phyloP scores from a whole-genome alignment of 2,329 filamentous ascomycete genomes.

The Xylaria sp. region DNA sequence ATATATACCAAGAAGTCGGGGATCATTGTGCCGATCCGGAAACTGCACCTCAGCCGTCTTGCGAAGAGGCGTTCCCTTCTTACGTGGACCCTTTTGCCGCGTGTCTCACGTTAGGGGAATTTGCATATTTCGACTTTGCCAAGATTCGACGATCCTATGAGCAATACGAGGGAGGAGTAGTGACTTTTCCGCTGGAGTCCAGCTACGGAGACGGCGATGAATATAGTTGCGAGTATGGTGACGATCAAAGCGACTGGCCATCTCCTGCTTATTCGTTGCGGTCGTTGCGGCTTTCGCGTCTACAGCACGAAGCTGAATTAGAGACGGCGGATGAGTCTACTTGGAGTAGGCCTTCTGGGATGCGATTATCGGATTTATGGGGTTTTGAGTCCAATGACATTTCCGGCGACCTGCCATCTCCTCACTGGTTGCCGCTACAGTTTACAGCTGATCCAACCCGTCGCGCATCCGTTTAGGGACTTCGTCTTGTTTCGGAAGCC shows the following conservation, averaged over 20 bases:
- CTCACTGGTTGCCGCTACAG: too few species aligned
- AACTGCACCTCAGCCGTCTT: background rate
- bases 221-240: too few species aligned
- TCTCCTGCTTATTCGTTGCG: too few species aligned
- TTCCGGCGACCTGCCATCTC: too few species aligned
- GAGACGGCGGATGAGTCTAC: too few species aligned
- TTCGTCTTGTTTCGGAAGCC: background rate
- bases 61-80: slow-evolving; percentile 10
- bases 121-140: slow-evolving; percentile 1
- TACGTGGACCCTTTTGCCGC: slow-evolving; percentile 3
- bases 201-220: background rate
- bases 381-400: too few species aligned
- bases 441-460: background rate
- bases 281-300: too few species aligned
- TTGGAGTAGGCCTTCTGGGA: too few species aligned
- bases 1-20: slow-evolving; percentile 6
- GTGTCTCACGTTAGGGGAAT: slow-evolving; percentile 1
- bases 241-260: too few species aligned
- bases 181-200: background rate
- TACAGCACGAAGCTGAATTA: too few species aligned
- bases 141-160: background rate
- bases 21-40: background rate
- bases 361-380: too few species aligned
- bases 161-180: background rate
- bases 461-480: background rate